Percentiles rank a stretch among this genome's conserved stretches.
Conservation (phyloP, 768 basidiomycete species). For the Candolleomyces eurysporus region DNA sequence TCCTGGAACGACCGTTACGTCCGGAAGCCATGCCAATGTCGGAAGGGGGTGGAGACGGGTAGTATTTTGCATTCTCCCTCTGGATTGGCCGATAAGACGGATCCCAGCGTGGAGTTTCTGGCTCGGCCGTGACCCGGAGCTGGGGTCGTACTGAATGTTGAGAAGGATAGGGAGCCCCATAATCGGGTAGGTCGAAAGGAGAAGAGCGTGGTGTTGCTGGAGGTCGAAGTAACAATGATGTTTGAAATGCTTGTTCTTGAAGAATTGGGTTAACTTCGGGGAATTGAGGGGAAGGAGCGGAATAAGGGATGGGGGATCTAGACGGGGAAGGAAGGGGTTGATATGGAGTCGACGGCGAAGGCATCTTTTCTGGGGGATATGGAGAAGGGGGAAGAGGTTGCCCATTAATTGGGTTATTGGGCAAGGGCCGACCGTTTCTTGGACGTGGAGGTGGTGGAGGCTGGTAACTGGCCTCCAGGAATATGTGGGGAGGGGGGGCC, state of each 20-base stretch:
- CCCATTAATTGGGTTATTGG: conserved; percentile 6
- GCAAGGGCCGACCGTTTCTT: neutral
- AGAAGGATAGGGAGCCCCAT: neutral
- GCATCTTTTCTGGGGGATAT: conserved; percentile 1
- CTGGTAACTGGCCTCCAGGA: conserved; percentile 27
- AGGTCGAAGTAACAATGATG: neutral
- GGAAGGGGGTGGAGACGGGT: neutral
- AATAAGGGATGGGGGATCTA: neutral
- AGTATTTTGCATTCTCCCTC: neutral
- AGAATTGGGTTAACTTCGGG: neutral
- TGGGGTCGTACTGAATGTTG: neutral
- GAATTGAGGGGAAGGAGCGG: conserved; percentile 1
- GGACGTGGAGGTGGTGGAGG: conserved; percentile 21
- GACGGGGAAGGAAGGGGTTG: conserved; percentile 12
- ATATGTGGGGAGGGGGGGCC: neutral
- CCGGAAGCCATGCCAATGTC: neutral
- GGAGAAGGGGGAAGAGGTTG: neutral
- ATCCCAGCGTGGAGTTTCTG: neutral
- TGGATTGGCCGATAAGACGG: neutral
- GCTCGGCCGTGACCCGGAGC: neutral
- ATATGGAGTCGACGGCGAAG: neutral
- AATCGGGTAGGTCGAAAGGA: neutral
- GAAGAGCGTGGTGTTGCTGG: neutral
- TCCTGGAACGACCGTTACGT: neutral
- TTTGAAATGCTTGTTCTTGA: neutral